Base-by-base conservation (phyloP, 176 grass and related monocot species). In the Aegilops bicornis region DNA sequence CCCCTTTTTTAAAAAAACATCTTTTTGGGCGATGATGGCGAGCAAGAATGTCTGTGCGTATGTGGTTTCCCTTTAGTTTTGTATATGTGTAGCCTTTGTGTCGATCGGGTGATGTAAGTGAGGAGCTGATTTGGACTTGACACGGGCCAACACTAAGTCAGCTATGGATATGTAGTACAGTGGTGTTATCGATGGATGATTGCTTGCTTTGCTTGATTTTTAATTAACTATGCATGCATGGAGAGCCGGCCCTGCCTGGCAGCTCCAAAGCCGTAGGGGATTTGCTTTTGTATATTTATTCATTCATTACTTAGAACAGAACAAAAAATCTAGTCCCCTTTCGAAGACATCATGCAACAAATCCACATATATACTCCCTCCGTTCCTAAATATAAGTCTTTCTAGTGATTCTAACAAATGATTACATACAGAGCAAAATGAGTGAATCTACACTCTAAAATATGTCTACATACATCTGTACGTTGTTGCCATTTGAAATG, bases 61-160 rank as follows among this genome's bases (percentile, higher is more conserved):
- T 85, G 43, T 9, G 6, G 48, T 58, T 56, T 48, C 40, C 79
- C 77, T 86, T 90, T 90, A 78, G 29, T 78, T 64, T 74, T 89
- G 12, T 64, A 30, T 71, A 12, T 48, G 4, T 50, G 47, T 69
- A 22, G 32, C 8, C 31, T 3, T 12, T 39, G 47, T 50, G 4
- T 73, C 12, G 70, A 15, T 13, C 11, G 78, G 71, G 85, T 82
- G 33, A 75, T 71, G 48, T 27, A 27, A 60, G 45, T 47, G 47
- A 62, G 45, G 15, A 43, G 32, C 76, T 79, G 85, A 87, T 77
- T 60, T 84, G 37, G 85, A 91, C 89, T 80, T 47, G 24, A n/a
- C 89, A 88, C 89, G 85, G 81, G 69, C 81, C 30, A 69, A 85
- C 86, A 77, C 89, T 85, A 80, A n/a, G 68, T 5, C 72, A 9